Evolutionary conservation across 2,329 filamentous ascomycete genomes (phyloP).

Genomic region (Blastomyces gilchristii): DNA sequence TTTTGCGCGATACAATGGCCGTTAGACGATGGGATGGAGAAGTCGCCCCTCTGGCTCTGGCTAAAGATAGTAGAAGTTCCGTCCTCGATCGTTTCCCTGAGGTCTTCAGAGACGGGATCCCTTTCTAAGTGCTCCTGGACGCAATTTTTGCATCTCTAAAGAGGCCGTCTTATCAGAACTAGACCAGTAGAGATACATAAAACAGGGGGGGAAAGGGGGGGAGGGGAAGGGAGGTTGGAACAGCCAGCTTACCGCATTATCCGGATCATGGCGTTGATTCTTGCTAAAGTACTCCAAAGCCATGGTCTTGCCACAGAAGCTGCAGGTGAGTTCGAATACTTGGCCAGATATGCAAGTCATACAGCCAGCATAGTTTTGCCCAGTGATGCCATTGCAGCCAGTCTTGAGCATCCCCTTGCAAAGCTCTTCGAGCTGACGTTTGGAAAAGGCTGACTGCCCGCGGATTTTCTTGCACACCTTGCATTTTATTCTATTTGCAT

Average conservation of each 20-base stretch:
- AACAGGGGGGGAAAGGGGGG: background rate
- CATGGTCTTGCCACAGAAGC: conserved; percentile 39
- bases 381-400: conserved; percentile 14
- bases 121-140: conserved; percentile 27
- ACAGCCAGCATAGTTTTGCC: conserved; percentile 31
- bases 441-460: conserved; percentile 33
- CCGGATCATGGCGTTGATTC: conserved; percentile 37
- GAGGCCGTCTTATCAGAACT: background rate
- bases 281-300: conserved; percentile 42
- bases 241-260: conserved; percentile 34
- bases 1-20: conserved; percentile 7
- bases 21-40: conserved; percentile 2
- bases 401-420: conserved; percentile 19
- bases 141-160: conserved; percentile 35
- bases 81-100: conserved; percentile 19
- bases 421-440: conserved; percentile 36
- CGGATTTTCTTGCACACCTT: conserved; percentile 37
- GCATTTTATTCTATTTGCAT: conserved; percentile 37
- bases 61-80: conserved; percentile 6
- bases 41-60: conserved; percentile 9
- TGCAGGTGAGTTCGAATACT: conserved; percentile 40
- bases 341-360: conserved; percentile 35
- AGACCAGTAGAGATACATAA: background rate
- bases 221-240: background rate
- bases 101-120: conserved; percentile 26